Evolutionary conservation across 148 eudicot genomes (phyloP).

Genomic region (Spergularia bocconei): DNA sequence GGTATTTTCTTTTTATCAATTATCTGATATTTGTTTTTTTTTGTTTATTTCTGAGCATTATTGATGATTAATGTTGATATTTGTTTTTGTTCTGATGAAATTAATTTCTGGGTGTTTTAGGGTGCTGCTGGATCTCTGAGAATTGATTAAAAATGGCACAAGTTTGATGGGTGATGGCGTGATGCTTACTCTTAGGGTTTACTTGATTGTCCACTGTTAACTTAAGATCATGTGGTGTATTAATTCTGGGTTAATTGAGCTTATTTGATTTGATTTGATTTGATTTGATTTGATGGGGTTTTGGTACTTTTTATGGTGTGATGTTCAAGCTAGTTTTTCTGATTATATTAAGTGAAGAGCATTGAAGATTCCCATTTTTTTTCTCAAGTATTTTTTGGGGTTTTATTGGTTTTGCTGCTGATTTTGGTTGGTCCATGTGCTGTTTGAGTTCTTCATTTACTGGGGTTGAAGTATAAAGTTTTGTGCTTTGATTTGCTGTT

Average conservation of each 20-base stretch:
- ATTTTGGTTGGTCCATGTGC: slow-evolving; percentile 1
- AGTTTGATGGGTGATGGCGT: slow-evolving; percentile 13
- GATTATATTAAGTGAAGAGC: slow-evolving; percentile 7
- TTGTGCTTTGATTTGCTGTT: slow-evolving; percentile 7
- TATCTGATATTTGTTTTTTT: slow-evolving; percentile 2
- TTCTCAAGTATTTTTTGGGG: neutral
- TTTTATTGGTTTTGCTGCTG: neutral
- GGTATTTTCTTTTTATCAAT: slow-evolving; percentile 10
- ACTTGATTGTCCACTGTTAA: slow-evolving; percentile 15
- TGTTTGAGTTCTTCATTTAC: neutral
- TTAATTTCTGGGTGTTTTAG: slow-evolving; percentile 22
- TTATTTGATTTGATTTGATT: slow-evolving; percentile 4
- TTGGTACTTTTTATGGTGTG: slow-evolving; percentile 4
- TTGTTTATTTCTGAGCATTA: slow-evolving; percentile 1
- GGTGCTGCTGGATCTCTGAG: slow-evolving; percentile 27
- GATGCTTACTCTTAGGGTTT: slow-evolving; percentile 25
- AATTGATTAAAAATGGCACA: neutral
- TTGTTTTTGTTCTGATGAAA: slow-evolving; percentile 14
- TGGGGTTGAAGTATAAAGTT: slow-evolving; percentile 17
- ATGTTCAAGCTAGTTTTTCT: slow-evolving; percentile 14
- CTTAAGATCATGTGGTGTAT: slow-evolving; percentile 16
- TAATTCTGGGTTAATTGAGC: slow-evolving; percentile 7
- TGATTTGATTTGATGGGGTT: slow-evolving; percentile 15
- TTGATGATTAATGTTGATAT: neutral
- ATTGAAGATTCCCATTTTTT: slow-evolving; percentile 19